Evolutionary conservation across 345 rosid genomes (phyloP), one percentile per base, ranked within the genome.

Genomic region (Heritiera fomes): DNA sequence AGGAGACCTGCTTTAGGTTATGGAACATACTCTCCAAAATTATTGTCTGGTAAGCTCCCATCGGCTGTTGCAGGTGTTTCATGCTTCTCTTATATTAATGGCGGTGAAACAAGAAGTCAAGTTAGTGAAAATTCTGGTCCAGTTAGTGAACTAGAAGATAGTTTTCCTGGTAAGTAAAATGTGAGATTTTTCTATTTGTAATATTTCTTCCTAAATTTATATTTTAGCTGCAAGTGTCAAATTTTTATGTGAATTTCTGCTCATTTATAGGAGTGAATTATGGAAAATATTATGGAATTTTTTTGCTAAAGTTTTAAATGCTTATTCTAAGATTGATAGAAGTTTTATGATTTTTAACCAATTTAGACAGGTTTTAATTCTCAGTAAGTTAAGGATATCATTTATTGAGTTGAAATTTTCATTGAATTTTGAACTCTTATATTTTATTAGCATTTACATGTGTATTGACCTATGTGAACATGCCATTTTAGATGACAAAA

Each of bases 151-250:
- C 75, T 62, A n/a, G 89, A 88, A 74, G 83, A 75, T 52, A 76
- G 30, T 77, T 77, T 80, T 69, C 80, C 38, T 10, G 88, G 92
- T 87, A 83, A 84, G 90, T 82, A 41, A 64, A 75, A 8, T 65
- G n/a, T 5, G 32, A 43, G 8, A 23, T 45, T 15, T 18, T 64
- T 58, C 18, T 67, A 8, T 43, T 4, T 41, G 15, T 30, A 56
- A 43, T 30, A 14, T 50, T 28, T 71, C 52, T 23, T n/a, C 58
- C 52, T 20, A 64, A 59, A 49, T 64, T 17, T 38, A 18, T 32
- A 50, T 34, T 28, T 69, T 61, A 17, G 63, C 18, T 45, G 50
- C 53, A 5, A 12, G 59, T 28, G 12, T 28, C 53, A 23, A 43
- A 59, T 59, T 6, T 28, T 78, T 10, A 2, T 70, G 71, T 55